Base-by-base conservation (phyloP, 2,329 filamentous ascomycete genomes). In the Monilinia aucupariae region DNA sequence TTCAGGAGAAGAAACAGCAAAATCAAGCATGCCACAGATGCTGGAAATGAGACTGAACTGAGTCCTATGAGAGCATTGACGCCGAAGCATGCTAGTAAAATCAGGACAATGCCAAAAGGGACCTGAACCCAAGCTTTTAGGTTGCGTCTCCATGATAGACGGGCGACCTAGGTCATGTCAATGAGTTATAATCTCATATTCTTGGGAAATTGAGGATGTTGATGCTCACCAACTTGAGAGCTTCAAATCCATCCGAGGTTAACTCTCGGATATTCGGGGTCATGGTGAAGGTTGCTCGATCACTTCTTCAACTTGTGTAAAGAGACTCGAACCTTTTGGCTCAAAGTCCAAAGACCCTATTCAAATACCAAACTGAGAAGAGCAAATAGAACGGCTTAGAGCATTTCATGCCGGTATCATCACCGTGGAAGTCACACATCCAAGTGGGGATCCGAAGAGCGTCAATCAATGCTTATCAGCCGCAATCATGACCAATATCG, bases 11-110 rank as follows among this genome's bases (percentile, higher is more conserved):
- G 67, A 68, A 85, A 85, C 2, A 86, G 73, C 10, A 84, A 65
- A 50, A 86, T 74, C 67, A 86, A 76, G 50, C 81, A 82, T 4
- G 83, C 82, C 3, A 86, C 83, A 2, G 82, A 85, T 2, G 84
- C 80, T 0, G 83, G 83, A 65, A 87, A 87, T 0, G 81, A 77
- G 9, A 85, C 77, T 27, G 76, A 75, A 61, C 79, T 77, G 9
- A 81, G 71, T 15, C 74, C 74, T 64, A 79, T 78, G 1, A 78
- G 71, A 52, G 71, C 71, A 68, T 77, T 71, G 41, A 79, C 68
- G 8, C 76, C 77, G 68, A 76, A 78, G 66, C 76, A 78, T 58
- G 74, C 71, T 25, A 77, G 66, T 9, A 79, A 68, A 41, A 78
- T 74, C 12, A 75, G 52, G 0, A 77, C 41, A 60, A 76, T 65